Conservation (phyloP, 1,139 yeast genomes). For the Sugiyamaella japonica region DNA sequence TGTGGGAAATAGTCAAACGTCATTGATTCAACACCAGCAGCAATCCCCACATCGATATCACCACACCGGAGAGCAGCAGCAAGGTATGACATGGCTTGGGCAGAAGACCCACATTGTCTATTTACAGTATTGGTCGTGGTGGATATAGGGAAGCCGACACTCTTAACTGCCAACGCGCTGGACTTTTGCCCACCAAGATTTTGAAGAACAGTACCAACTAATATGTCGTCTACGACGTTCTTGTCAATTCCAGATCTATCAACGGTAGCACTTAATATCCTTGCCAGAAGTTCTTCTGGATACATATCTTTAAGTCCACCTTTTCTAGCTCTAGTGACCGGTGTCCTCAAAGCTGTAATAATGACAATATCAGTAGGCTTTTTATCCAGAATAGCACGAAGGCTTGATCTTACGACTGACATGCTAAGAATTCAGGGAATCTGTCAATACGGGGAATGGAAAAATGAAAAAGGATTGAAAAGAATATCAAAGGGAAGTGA, state of each 20-base stretch:
- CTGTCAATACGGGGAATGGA: too few relatives aligned
- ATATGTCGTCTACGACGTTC: slow-evolving; percentile 38
- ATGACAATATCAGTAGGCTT: slow-evolving; percentile 44
- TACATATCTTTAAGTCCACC: slow-evolving; percentile 44
- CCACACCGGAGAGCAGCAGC: slow-evolving; percentile 43
- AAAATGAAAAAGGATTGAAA: not conserved
- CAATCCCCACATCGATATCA: slow-evolving; percentile 43
- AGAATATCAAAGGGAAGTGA: not conserved
- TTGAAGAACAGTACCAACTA: slow-evolving; percentile 42
- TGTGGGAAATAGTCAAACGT: slow-evolving; percentile 48
- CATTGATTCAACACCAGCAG: slow-evolving; percentile 51
- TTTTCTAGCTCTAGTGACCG: slow-evolving; percentile 43
- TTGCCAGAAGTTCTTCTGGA: slow-evolving; percentile 44
- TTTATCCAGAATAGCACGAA: slow-evolving; percentile 25
- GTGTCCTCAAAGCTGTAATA: slow-evolving; percentile 44
- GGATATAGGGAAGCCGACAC: slow-evolving; percentile 43
- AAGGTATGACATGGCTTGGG: slow-evolving; percentile 44
- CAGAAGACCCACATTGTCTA: slow-evolving; percentile 48
- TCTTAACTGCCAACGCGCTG: slow-evolving; percentile 40
- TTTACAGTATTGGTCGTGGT: slow-evolving; percentile 47
- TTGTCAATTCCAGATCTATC: slow-evolving; percentile 38
- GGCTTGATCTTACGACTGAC: slow-evolving; percentile 13
- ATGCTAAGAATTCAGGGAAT: not conserved
- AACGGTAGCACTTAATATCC: slow-evolving; percentile 40
- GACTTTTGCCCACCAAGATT: slow-evolving; percentile 43